These are phyloP conservation scores for Sporothrix brasiliensis DNA, from an alignment of 2,329 filamentous ascomycete species.

Conservation along the genomic window DNA sequence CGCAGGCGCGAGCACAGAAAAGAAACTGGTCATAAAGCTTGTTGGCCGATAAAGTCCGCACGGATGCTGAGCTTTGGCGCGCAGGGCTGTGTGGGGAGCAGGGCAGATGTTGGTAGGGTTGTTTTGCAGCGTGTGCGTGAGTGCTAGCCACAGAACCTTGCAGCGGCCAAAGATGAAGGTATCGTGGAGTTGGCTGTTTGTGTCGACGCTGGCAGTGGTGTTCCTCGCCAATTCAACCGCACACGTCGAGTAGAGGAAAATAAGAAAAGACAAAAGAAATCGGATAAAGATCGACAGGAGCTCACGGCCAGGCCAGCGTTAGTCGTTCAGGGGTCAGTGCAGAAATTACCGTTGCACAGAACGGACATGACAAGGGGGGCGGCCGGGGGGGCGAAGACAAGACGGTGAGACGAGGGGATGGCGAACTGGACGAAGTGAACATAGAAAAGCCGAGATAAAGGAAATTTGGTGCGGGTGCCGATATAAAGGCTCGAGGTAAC, in stretches of 20 bases:
- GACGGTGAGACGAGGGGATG: neutral
- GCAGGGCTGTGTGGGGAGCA: constrained; percentile 20
- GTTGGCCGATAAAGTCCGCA: neutral
- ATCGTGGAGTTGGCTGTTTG: neutral
- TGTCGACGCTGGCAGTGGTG: constrained; percentile 13
- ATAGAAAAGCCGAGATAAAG: neutral
- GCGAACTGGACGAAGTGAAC: constrained; percentile 8
- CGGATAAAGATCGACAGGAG: constrained; percentile 30
- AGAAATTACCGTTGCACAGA: constrained; percentile 15
- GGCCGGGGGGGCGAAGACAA: neutral
- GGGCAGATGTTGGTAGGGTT: constrained; percentile 13
- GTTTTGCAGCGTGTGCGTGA: constrained; percentile 15
- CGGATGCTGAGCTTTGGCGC: constrained; percentile 13
- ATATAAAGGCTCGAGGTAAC: constrained; percentile 27
- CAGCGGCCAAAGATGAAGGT: neutral
- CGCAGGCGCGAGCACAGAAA: neutral
- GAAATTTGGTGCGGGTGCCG: constrained; percentile 3
- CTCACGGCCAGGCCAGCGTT: neutral
- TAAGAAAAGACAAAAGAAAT: constrained; percentile 2
- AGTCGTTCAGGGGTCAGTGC: constrained; percentile 22
- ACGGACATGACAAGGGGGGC: constrained; percentile 15
- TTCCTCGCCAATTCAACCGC: neutral
- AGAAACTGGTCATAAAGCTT: neutral
- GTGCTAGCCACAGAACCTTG: neutral
- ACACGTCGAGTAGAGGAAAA: too few species aligned